phyloP scores from a whole-genome alignment of 805 yeast genomes.

The Millerago galiae region DNA sequence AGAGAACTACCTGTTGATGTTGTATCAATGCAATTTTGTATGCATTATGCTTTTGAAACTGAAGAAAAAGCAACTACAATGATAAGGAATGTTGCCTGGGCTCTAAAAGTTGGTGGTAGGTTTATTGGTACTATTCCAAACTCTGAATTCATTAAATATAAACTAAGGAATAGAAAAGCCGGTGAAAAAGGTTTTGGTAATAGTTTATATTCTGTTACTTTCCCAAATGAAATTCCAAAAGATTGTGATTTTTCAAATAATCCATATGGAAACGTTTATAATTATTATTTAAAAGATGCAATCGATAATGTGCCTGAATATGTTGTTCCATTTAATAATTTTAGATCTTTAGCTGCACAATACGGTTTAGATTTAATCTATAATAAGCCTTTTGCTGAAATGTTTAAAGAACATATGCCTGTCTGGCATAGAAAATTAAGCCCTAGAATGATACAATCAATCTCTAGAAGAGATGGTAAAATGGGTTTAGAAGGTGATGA shows the following conservation, averaged over 20 bases:
- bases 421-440: slow-evolving; percentile 50
- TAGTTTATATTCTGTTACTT: slow-evolving; percentile 71
- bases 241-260: slow-evolving; percentile 60
- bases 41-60: slow-evolving; percentile 90
- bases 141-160: slow-evolving; percentile 71
- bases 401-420: slow-evolving; percentile 77
- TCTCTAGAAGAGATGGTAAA: slow-evolving; percentile 68
- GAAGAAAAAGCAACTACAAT: slow-evolving; percentile 73
- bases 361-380: slow-evolving; percentile 67
- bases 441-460: slow-evolving; percentile 58
- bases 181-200: slow-evolving; percentile 78
- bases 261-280: slow-evolving; percentile 80
- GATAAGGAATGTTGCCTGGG: slow-evolving; percentile 66
- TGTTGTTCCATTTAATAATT: slow-evolving; percentile 88
- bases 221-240: slow-evolving; percentile 71
- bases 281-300: slow-evolving; percentile 82
- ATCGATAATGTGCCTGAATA: slow-evolving; percentile 95
- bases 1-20: slow-evolving; percentile 60
- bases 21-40: slow-evolving; percentile 85
- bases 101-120: slow-evolving; percentile 74
- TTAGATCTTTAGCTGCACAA: slow-evolving; percentile 78
- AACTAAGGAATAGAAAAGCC: slow-evolving; percentile 43
- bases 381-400: slow-evolving; percentile 72
- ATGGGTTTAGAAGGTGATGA: slow-evolving; percentile 87
- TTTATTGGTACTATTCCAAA: slow-evolving; percentile 95